phyloP scores from a whole-genome alignment of 192 early-diverging fungal species.

The Coemansia sp. region DNA sequence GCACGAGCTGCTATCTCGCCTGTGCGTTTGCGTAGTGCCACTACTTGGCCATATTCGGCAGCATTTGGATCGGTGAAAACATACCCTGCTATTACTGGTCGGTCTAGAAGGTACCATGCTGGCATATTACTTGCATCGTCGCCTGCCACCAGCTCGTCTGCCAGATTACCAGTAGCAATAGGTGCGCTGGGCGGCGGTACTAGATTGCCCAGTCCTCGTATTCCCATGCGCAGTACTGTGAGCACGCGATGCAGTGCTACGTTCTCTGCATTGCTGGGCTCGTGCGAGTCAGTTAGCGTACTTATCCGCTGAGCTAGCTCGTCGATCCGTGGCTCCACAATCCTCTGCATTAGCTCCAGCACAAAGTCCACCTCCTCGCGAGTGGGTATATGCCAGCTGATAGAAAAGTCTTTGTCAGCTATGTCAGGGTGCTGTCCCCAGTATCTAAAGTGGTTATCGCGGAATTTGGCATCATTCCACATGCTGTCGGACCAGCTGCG shows the following conservation, averaged over 20 bases:
- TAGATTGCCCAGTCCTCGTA: conserved; percentile 28
- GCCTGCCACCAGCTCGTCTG: conserved; percentile 21
- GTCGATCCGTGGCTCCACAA: conserved; percentile 48
- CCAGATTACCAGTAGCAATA: conserved; percentile 9
- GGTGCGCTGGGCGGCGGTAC: conserved; percentile 27
- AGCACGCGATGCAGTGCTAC: conserved; percentile 37
- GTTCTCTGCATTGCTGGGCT: conserved; percentile 27
- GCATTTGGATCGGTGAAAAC: conserved; percentile 61
- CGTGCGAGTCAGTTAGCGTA: neutral
- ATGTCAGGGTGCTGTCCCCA: conserved; percentile 71
- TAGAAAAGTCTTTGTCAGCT: conserved; percentile 39
- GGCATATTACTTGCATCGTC: conserved; percentile 29
- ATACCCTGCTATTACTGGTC: conserved; percentile 62
- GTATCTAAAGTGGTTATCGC: conserved; percentile 63
- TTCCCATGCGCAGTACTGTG: conserved; percentile 13
- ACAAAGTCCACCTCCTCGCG: conserved; percentile 67
- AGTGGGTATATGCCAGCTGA: conserved; percentile 79
- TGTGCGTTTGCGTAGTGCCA: conserved; percentile 55
- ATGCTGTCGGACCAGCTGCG: conserved; percentile 33
- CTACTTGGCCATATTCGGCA: conserved; percentile 48
- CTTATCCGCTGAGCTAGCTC: conserved; percentile 29
- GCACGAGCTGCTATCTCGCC: conserved; percentile 56
- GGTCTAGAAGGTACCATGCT: conserved; percentile 24
- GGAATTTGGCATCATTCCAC: conserved; percentile 55
- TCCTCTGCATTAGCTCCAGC: conserved; percentile 58